A percentile compares a stretch with the other conserved stretches of the same genome.
phyloP scores from a whole-genome alignment of 257 asterid genomes.

The Catharanthus roseus region DNA sequence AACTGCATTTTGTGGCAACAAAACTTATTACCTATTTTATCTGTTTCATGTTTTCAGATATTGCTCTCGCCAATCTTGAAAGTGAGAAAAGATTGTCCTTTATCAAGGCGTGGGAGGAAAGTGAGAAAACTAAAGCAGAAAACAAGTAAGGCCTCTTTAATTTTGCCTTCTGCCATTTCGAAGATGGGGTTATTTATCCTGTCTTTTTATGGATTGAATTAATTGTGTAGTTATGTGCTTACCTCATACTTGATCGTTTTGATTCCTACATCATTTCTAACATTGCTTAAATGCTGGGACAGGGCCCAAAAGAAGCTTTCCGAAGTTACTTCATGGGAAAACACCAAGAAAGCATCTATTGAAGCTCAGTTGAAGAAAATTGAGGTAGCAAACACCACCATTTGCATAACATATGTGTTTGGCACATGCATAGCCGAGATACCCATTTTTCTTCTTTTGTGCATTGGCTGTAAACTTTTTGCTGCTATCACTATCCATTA shows the following conservation, averaged over 20 bases:
- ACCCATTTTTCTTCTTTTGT: neutral
- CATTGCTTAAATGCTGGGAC: conserved; percentile 6
- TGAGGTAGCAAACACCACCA: conserved; percentile 42
- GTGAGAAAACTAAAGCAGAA: conserved; percentile 64
- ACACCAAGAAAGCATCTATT: conserved; percentile 59
- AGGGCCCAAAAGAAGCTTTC: conserved; percentile 77
- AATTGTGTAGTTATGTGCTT: neutral
- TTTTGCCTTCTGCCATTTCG: neutral
- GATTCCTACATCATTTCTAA: neutral
- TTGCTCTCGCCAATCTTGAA: conserved; percentile 68
- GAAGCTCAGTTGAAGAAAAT: conserved; percentile 59
- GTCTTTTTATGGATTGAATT: neutral
- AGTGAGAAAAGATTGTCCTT: conserved; percentile 55
- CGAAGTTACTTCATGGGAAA: conserved; percentile 72
- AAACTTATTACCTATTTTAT: conserved; percentile 10
- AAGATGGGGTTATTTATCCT: neutral
- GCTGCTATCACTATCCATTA: neutral
- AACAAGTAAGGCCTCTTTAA: conserved; percentile 52
- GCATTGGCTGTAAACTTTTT: neutral
- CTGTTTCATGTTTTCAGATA: conserved; percentile 36
- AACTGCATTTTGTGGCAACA: neutral
- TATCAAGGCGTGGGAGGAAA: conserved; percentile 86
- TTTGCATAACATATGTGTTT: neutral
- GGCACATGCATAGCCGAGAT: neutral
- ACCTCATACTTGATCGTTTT: neutral